phyloP scores from a whole-genome alignment of 805 yeast genomes.

The Zygotorulaspora florentina region DNA sequence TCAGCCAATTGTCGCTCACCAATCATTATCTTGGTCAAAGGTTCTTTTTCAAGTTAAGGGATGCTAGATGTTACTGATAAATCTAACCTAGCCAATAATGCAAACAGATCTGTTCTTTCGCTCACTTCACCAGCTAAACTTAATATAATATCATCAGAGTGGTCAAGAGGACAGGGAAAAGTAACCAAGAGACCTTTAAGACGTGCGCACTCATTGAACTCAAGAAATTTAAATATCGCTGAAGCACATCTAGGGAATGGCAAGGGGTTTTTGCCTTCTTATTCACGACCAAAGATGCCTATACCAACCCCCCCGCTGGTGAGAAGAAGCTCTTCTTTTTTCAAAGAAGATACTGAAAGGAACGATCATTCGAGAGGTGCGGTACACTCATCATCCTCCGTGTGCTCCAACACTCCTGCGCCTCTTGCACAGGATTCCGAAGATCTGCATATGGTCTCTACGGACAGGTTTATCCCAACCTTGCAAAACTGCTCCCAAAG shows the following conservation, averaged over 20 bases:
- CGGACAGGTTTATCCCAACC: conserved; percentile 62
- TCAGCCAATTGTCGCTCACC: too few species aligned
- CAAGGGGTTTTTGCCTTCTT: conserved; percentile 6
- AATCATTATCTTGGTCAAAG: too few species aligned
- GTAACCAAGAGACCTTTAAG: conserved; percentile 24
- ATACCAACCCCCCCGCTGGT: conserved; percentile 31
- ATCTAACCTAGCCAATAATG: conserved; percentile 20
- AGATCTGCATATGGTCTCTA: conserved; percentile 31
- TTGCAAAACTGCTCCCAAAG: conserved; percentile 43
- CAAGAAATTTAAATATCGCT: conserved; percentile 9
- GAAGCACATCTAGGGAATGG: conserved; percentile 1
- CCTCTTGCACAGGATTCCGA: conserved; percentile 15
- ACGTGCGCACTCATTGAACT: conserved; percentile 27
- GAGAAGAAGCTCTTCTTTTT: conserved; percentile 33
- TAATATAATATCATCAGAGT: conserved; percentile 38
- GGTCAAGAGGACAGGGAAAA: conserved; percentile 18
- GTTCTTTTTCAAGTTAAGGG: not conserved
- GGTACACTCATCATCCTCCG: conserved; percentile 12
- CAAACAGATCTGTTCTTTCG: conserved; percentile 37
- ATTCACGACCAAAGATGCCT: conserved; percentile 26
- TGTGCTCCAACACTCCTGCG: conserved; percentile 4
- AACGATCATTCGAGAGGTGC: conserved; percentile 5
- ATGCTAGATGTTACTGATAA: conserved; percentile 13
- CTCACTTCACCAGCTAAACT: conserved; percentile 45
- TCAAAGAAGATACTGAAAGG: conserved; percentile 28